A percentile compares a stretch with the other conserved stretches of the same genome.
phyloP scores from a whole-genome alignment of 805 yeast genomes.

The Ogataea trehaloabstinens region DNA sequence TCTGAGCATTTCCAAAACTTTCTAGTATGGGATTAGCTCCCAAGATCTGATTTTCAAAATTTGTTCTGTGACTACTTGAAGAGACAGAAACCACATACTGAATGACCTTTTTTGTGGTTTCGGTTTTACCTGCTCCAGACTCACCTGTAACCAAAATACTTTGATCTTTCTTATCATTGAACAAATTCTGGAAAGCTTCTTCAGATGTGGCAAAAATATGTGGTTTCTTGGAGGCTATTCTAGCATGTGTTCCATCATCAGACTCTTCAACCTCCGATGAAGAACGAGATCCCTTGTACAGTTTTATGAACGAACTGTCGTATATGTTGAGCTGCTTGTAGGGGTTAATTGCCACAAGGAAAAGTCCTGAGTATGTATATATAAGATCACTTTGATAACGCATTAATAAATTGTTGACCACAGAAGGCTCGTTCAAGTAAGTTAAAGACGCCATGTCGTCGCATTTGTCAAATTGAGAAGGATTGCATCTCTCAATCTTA shows the following conservation, averaged over 20 bases:
- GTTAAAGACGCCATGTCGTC: constrained; percentile 96
- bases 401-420: constrained; percentile 75
- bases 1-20: constrained; percentile 96
- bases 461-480: constrained; percentile 84
- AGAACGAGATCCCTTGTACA: constrained; percentile 34
- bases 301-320: constrained; percentile 51
- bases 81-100: constrained; percentile 86
- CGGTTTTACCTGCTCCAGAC: constrained; percentile 98
- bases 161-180: constrained; percentile 71
- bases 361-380: constrained; percentile 93
- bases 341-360: constrained; percentile 93
- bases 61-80: constrained; percentile 22
- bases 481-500: constrained; percentile 70
- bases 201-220: constrained; percentile 92
- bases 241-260: constrained; percentile 20
- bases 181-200: constrained; percentile 73
- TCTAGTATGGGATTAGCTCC: constrained; percentile 96
- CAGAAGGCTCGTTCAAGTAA: constrained; percentile 91
- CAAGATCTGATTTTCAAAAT: constrained; percentile 78
- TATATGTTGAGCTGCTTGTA: constrained; percentile 75
- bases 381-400: constrained; percentile 78
- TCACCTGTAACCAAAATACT: constrained; percentile 97
- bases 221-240: constrained; percentile 47
- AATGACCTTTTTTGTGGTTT: constrained; percentile 90
- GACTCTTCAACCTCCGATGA: constrained; percentile 8